phyloP scores from a whole-genome alignment of 2,329 filamentous ascomycete species.

The Trichoderma guizhouense region DNA sequence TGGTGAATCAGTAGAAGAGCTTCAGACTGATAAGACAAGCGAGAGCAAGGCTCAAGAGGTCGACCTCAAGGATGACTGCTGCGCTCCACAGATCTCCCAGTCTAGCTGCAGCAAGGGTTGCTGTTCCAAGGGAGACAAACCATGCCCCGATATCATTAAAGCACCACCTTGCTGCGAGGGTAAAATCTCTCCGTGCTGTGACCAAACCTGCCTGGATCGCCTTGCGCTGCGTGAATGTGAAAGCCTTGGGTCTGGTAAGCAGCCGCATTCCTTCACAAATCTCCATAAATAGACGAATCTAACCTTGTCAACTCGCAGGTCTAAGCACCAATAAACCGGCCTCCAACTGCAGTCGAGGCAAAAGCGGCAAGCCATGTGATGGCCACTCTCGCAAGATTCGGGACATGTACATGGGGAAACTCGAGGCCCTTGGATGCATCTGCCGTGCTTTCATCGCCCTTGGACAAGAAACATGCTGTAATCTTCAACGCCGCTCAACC shows the following conservation, averaged over 20 bases:
- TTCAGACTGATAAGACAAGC: background rate
- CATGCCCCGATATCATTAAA: background rate
- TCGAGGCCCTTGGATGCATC: constrained; percentile 47
- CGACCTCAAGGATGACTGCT: background rate
- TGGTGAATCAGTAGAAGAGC: background rate
- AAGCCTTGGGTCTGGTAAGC: background rate
- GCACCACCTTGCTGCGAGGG: constrained; percentile 39
- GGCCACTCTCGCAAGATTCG: constrained; percentile 29
- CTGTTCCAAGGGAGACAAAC: background rate
- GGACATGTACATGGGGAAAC: background rate
- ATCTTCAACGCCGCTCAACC: constrained; percentile 25
- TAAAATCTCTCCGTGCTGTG: constrained; percentile 41
- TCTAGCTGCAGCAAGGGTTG: background rate
- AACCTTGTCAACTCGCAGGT: background rate
- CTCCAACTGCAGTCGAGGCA: background rate
- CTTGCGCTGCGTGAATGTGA: constrained; percentile 43
- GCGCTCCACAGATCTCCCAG: background rate
- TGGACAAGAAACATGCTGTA: constrained; percentile 51
- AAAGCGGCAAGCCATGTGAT: constrained; percentile 35
- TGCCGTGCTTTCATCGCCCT: constrained; percentile 50
- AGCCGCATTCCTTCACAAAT: too few relatives aligned
- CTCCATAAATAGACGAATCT: background rate
- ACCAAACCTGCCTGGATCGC: constrained; percentile 41
- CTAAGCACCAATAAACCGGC: background rate
- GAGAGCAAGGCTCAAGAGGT: background rate